Conservation (phyloP, 164 flowering plant species). For the Liquidambar formosana region DNA sequence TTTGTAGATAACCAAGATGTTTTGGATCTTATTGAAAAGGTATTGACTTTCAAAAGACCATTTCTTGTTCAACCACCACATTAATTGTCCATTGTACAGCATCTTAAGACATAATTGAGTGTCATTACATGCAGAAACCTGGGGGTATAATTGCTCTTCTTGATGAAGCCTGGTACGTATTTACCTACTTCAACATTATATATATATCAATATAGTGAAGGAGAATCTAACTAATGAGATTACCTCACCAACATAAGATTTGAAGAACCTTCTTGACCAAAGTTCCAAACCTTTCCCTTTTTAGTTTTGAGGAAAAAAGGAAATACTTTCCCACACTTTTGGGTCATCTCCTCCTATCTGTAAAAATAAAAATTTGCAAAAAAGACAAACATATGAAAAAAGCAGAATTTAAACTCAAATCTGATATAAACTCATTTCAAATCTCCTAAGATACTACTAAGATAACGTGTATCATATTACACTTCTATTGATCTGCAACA, state of each 20-base stretch:
- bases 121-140: slow-evolving; percentile 62
- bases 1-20: slow-evolving; percentile 92
- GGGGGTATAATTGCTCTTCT: slow-evolving; percentile 88
- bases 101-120: neutral
- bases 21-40: slow-evolving; percentile 84
- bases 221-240: neutral
- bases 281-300: no score
- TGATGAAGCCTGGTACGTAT: slow-evolving; percentile 85
- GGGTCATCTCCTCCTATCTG: no score
- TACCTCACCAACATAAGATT: neutral
- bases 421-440: no score
- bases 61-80: neutral
- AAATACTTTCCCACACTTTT: no score
- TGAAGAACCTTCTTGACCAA: neutral
- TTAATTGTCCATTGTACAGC: neutral
- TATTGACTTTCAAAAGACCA: slow-evolving; percentile 14
- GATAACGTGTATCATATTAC: no score
- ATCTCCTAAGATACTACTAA: no score
- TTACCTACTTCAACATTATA: neutral
- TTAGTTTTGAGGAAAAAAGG: no score
- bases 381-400: no score
- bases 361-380: no score
- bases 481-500: no score
- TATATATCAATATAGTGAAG: neutral
- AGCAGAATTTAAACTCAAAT: no score